Percentiles rank a stretch among this genome's conserved stretches.
Evolutionary conservation across 306 rosid genomes (phyloP).

Genomic region (Lagenaria siceraria): DNA sequence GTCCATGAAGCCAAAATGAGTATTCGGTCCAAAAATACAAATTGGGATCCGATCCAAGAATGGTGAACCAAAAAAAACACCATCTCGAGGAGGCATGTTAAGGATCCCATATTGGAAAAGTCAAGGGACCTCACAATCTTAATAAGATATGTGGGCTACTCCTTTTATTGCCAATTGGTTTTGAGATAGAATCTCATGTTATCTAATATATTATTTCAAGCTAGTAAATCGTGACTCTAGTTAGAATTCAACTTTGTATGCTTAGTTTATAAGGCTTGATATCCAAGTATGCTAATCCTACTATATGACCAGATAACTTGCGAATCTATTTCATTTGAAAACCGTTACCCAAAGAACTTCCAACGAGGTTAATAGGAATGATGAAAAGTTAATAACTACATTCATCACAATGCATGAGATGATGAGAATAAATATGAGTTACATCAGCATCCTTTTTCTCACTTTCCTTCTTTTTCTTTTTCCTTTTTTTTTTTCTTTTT

Average conservation of each 20-base stretch:
- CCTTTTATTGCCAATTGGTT: too few species aligned
- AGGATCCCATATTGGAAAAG: too few species aligned
- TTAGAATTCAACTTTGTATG: background rate
- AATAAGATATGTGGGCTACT: too few species aligned
- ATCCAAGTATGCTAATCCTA: background rate
- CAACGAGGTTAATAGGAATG: background rate
- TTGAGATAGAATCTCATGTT: too few species aligned
- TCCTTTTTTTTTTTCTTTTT: too few species aligned
- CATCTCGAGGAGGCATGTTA: too few species aligned
- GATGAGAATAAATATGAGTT: background rate
- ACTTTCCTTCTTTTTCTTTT: background rate
- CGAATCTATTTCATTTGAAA: background rate
- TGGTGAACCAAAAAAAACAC: too few species aligned
- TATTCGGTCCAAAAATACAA: too few species aligned
- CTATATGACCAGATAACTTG: background rate
- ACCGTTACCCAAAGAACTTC: background rate
- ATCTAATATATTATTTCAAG: background rate
- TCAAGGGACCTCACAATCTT: too few species aligned
- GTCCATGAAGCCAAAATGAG: too few species aligned
- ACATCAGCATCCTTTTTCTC: background rate
- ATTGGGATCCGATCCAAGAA: too few species aligned
- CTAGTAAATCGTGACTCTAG: background rate
- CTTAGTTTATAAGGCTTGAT: background rate
- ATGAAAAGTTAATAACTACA: background rate
- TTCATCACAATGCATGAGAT: background rate